phyloP scores from a whole-genome alignment of 306 rosid species.

The Prunus armeniaca region DNA sequence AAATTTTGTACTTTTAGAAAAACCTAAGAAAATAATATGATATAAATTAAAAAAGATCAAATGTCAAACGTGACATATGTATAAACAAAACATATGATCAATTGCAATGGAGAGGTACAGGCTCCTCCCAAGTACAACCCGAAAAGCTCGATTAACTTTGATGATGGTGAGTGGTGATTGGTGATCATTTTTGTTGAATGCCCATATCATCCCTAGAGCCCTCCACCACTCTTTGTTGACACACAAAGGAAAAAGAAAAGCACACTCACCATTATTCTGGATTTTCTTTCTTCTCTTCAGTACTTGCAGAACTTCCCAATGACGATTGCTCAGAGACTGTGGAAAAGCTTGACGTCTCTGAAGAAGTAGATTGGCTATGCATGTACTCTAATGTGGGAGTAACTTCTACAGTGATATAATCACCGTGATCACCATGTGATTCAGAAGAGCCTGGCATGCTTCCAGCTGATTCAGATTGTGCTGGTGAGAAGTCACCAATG shows the following conservation, averaged over 20 bases:
- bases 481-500: slow-evolving; percentile 36
- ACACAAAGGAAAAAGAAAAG: too few species aligned
- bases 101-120: background rate
- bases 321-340: slow-evolving; percentile 16
- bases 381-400: background rate
- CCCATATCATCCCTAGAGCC: background rate
- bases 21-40: background rate
- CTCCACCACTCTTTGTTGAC: background rate
- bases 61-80: background rate
- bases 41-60: background rate
- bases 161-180: too few species aligned
- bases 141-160: background rate
- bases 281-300: background rate
- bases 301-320: slow-evolving; percentile 2
- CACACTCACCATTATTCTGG: background rate
- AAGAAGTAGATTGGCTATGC: slow-evolving; percentile 15
- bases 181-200: too few species aligned
- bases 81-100: background rate
- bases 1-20: too few species aligned
- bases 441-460: slow-evolving; percentile 20
- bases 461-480: slow-evolving; percentile 42
- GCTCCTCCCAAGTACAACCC: background rate
- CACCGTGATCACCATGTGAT: slow-evolving; percentile 8
- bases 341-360: slow-evolving; percentile 21
- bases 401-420: slow-evolving; percentile 17